Base-by-base conservation (phyloP, 768 basidiomycete species). In the Erythrobasidium yunnanense region DNA sequence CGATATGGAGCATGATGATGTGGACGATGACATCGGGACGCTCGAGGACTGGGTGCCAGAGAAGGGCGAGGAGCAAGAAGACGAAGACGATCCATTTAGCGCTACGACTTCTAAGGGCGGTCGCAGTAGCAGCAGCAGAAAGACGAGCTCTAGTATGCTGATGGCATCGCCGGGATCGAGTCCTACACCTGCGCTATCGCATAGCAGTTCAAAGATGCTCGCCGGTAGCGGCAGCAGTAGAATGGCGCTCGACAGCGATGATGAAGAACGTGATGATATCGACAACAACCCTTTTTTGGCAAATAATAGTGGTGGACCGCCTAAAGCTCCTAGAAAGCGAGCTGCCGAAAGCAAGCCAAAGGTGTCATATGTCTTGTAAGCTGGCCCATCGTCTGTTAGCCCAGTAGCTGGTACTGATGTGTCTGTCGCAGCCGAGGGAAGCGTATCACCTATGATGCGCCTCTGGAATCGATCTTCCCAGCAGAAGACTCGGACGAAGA, bases 341-440 rank as follows among this genome's bases (percentile, higher is more conserved):
- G 25, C 6, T 5, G 47, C 46, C 15, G 27, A 49, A 20, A 29
- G 49, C 25, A 49, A 30, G 25, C 22, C 32, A 18, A 49, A 51
- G 47, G 49, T 63, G 6, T 63, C 60, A 18, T 63, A 63, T 46
- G 60, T 63, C 30, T 63, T 63, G 60, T 63, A 32, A 23, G 60
- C 52, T 25, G 11, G 17, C 38, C 42, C 25, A 27, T 60, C 23
- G 4, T n/a, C n/a, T n/a, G n/a, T n/a, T n/a, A n/a, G n/a, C n/a
- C n/a, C n/a, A n/a, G n/a, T n/a, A n/a, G n/a, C n/a, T n/a, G n/a
- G n/a, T n/a, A n/a, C n/a, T n/a, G n/a, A n/a, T n/a, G n/a, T n/a
- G n/a, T n/a, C n/a, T n/a, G n/a, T n/a, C n/a, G n/a, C n/a, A 63
- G 60, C 60, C 60, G 60, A 27, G 60, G 60, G 25, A 63, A 63